phyloP scores from a whole-genome alignment of 495 filamentous ascomycete genomes.

The Penicillium lividum region DNA sequence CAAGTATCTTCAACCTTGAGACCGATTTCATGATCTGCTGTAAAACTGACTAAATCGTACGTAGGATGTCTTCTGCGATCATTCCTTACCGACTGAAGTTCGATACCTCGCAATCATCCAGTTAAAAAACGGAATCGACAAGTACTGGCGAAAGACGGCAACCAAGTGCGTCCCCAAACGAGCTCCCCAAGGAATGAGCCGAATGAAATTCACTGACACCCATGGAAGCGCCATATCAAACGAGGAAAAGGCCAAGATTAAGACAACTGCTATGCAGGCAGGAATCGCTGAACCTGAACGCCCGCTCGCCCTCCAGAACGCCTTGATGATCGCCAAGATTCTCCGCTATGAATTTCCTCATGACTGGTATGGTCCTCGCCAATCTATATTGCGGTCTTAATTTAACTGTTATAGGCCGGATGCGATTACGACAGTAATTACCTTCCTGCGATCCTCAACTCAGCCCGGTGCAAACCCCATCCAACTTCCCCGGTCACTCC shows the following conservation, averaged over 20 bases:
- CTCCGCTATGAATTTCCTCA: constrained; percentile 83
- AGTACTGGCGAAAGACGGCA: constrained; percentile 81
- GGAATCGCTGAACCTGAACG: constrained; percentile 72
- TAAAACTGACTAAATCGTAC: constrained; percentile 4
- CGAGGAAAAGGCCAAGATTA: constrained; percentile 73
- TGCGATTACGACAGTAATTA: constrained; percentile 55
- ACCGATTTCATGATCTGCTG: background rate
- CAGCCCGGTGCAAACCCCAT: constrained; percentile 47
- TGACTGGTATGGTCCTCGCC: constrained; percentile 60
- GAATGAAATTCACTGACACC: constrained; percentile 21
- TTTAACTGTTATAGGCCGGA: constrained; percentile 39
- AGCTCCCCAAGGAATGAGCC: background rate
- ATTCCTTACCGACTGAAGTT: constrained; percentile 67
- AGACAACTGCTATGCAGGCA: constrained; percentile 68
- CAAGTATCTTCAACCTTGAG: constrained; percentile 53
- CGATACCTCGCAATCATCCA: constrained; percentile 91
- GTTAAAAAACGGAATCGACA: constrained; percentile 93
- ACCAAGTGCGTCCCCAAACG: constrained; percentile 48
- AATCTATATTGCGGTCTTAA: background rate
- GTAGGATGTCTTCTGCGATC: constrained; percentile 78
- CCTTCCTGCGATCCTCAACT: constrained; percentile 55
- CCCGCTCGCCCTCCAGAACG: constrained; percentile 79
- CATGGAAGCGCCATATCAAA: constrained; percentile 63
- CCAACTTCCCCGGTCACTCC: constrained; percentile 68
- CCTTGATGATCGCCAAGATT: constrained; percentile 83